Conservation (phyloP, 2,329 filamentous ascomycete genomes). For the Chaetomium sp. region DNA sequence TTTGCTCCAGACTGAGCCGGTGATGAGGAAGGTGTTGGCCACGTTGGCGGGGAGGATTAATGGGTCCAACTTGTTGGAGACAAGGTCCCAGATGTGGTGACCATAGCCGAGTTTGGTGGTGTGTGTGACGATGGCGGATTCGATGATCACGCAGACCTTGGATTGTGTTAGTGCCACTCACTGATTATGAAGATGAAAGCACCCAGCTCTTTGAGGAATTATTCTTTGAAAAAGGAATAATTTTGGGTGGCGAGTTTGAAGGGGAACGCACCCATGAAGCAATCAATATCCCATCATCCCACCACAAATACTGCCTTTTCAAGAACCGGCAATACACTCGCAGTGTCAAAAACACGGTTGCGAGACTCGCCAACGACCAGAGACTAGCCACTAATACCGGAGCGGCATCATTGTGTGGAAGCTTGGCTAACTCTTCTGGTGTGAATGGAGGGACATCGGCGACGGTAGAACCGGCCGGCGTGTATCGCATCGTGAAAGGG, state of each 20-base stretch:
- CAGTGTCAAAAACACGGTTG: conserved; percentile 19
- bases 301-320: conserved; percentile 21
- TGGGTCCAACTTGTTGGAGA: conserved; percentile 16
- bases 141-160: conserved; percentile 16
- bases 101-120: conserved; percentile 20
- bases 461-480: too few relatives aligned
- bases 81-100: conserved; percentile 22
- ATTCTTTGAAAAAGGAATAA: not conserved
- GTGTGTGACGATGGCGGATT: conserved; percentile 15
- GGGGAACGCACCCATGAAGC: conserved; percentile 19
- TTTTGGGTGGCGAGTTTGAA: too few relatives aligned
- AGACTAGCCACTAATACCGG: conserved; percentile 16
- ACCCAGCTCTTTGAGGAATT: not conserved
- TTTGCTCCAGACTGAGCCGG: conserved; percentile 31
- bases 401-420: conserved; percentile 20
- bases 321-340: conserved; percentile 22
- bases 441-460: not conserved
- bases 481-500: too few relatives aligned
- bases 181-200: too few relatives aligned
- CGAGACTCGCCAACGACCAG: conserved; percentile 19
- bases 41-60: conserved; percentile 15
- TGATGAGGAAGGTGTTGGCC: conserved; percentile 25
- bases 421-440: conserved; percentile 9
- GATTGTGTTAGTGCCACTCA: not conserved
- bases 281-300: conserved; percentile 23